Evolutionary conservation across 768 basidiomycete genomes (phyloP).

Genomic region (Naganishia vaughanmartiniae): DNA sequence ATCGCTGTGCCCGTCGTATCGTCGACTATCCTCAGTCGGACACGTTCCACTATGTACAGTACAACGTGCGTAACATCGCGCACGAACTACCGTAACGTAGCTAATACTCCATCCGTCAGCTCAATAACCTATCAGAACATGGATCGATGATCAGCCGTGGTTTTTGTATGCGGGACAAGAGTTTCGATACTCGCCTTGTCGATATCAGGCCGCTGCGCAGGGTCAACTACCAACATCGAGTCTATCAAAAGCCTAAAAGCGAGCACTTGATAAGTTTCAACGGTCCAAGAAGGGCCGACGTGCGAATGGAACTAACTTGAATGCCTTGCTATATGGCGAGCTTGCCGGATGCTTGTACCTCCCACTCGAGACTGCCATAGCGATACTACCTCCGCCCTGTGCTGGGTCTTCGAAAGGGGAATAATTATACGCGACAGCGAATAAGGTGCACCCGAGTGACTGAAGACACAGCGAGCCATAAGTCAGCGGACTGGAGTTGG

Average conservation of each 20-base stretch:
- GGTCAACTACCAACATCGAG: constrained; percentile 76
- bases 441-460: constrained; percentile 95
- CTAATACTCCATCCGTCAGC: constrained; percentile 36
- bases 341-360: constrained; percentile 77
- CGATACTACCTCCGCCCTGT: constrained; percentile 92
- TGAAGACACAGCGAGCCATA: constrained; percentile 49
- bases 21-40: not conserved
- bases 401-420: constrained; percentile 95
- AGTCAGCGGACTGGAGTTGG: not conserved
- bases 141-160: too few relatives aligned
- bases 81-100: constrained; percentile 18
- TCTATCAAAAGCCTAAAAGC: constrained; percentile 68
- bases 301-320: constrained; percentile 46
- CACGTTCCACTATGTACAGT: too few relatives aligned
- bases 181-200: constrained; percentile 52
- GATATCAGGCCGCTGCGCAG: constrained; percentile 78
- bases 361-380: constrained; percentile 93
- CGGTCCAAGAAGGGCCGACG: not conserved
- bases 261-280: not conserved
- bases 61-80: not conserved
- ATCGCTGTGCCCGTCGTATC: not conserved
- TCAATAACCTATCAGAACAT: constrained; percentile 57
- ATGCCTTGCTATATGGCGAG: constrained; percentile 72
- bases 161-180: not conserved
- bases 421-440: constrained; percentile 87